Percentiles rank a stretch among this genome's conserved stretches.
Evolutionary conservation across 805 yeast species (phyloP).

Genomic region (Kuraishia capsulata): DNA sequence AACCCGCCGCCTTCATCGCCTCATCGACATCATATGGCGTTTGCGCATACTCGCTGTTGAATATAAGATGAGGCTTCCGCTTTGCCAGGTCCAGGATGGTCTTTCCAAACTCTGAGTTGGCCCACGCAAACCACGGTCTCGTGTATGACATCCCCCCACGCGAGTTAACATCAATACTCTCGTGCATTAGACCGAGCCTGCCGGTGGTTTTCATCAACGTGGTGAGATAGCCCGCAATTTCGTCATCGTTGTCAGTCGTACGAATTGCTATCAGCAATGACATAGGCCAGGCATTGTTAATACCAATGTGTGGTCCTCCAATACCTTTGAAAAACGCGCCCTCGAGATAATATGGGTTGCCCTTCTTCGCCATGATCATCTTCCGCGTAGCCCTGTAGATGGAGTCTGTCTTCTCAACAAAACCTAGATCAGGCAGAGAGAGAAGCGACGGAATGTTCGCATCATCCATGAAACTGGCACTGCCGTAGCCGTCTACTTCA

Average conservation of each 20-base stretch:
- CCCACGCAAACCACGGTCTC: conserved; percentile 92
- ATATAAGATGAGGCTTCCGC: conserved; percentile 65
- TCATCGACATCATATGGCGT: neutral
- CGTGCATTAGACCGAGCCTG: conserved; percentile 78
- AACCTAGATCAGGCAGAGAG: conserved; percentile 76
- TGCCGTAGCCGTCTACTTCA: conserved; percentile 84
- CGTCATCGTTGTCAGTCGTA: conserved; percentile 64
- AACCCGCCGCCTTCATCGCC: neutral
- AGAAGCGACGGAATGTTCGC: conserved; percentile 82
- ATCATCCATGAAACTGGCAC: conserved; percentile 73
- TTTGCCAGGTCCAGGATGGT: conserved; percentile 70
- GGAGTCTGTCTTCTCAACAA: conserved; percentile 36
- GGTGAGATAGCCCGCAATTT: conserved; percentile 42
- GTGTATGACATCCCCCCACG: conserved; percentile 43
- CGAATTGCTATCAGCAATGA: conserved; percentile 66
- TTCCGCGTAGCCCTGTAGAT: conserved; percentile 71
- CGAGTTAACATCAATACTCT: conserved; percentile 59
- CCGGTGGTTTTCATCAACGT: conserved; percentile 54
- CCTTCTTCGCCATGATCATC: conserved; percentile 59
- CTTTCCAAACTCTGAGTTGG: conserved; percentile 85
- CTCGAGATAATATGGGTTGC: conserved; percentile 69
- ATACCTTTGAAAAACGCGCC: conserved; percentile 66
- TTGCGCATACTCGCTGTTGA: conserved; percentile 30
- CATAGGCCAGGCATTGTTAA: conserved; percentile 86
- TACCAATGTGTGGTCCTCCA: conserved; percentile 89